phyloP scores from a whole-genome alignment of 257 asterid genomes.

The Schizonepeta tenuifolia region DNA sequence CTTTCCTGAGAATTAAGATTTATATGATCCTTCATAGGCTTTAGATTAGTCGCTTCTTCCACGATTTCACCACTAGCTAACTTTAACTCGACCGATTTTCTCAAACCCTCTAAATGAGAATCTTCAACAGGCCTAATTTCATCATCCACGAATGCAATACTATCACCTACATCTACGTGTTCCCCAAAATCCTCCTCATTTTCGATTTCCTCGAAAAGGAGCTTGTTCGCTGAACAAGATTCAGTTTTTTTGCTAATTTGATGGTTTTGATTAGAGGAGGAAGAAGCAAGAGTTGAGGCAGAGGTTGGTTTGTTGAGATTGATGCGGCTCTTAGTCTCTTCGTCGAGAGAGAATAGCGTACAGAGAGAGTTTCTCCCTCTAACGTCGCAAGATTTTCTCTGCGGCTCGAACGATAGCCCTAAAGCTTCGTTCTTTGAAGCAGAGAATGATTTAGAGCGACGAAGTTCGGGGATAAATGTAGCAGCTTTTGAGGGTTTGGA shows the following conservation, averaged over 20 bases:
- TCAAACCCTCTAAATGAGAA: constrained; percentile 44
- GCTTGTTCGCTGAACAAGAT: constrained; percentile 39
- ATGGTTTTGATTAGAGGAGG: constrained; percentile 36
- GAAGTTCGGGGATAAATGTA: constrained; percentile 69
- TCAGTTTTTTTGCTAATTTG: constrained; percentile 35
- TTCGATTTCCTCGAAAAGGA: constrained; percentile 51
- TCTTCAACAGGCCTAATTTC: constrained; percentile 62
- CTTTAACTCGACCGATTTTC: constrained; percentile 43
- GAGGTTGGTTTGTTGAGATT: constrained; percentile 30
- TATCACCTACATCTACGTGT: constrained; percentile 36
- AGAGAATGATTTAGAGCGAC: constrained; percentile 83
- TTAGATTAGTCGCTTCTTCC: constrained; percentile 51
- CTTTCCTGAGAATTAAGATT: constrained; percentile 64
- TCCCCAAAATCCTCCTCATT: constrained; percentile 44
- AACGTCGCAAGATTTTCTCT: constrained; percentile 90
- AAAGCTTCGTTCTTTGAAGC: constrained; percentile 83
- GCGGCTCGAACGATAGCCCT: constrained; percentile 71
- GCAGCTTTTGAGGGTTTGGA: constrained; percentile 54
- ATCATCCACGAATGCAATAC: constrained; percentile 42
- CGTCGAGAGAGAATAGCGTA: constrained; percentile 61
- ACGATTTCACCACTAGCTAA: constrained; percentile 58
- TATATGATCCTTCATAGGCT: constrained; percentile 84
- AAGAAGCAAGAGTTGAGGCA: constrained; percentile 25
- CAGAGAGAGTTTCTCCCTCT: constrained; percentile 70
- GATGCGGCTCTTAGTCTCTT: constrained; percentile 35